Evolutionary conservation across 2,329 filamentous ascomycete genomes (phyloP), one percentile per base, ranked within the genome.

Genomic region (Calonectria pseudoturangicola): DNA sequence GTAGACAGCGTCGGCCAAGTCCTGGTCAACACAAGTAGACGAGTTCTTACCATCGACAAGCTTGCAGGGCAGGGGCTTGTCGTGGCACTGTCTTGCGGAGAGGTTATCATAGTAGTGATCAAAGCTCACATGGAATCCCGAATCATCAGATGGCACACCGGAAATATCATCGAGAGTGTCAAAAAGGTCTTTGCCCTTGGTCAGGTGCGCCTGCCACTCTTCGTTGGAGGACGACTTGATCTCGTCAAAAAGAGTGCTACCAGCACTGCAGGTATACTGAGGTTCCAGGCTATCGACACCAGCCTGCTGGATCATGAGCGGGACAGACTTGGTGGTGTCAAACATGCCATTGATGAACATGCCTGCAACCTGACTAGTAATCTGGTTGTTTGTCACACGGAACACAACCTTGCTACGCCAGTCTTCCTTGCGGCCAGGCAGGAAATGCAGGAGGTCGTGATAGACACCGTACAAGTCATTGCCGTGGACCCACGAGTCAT

Each of bases 51-150:
- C 84, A 70, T 83, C 75, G 21, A 87, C 83, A 8, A 89, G 82
- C 74, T 89, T 90, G 84, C 94, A 96, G 0, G 94, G 94, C 0
- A 96, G 85, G 0, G 93, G 90, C 79, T 93, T 94, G 21, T 83
- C 85, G 80, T 97, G 94, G 82, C 94, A 97, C 80, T 95, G 92
- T 0, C 94, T 89, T 0, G 94, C 92, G 0, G 93, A 95, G 1
- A 97, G 88, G 79, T 95, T 97, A 82, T 97, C 95, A 79, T 92
- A 97, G 85, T 97, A 97, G 83, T 95, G 94, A 80, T 97, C 95
- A 78, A 93, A 92, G 66, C 89, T 92, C 48, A 84, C 87, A 79
- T 96, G 94, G 86, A 94, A 97, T 4, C 87, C 92, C 0, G 81
- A 79, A 72, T 92, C 89, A 41, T 83, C 83, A 0, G 86, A 73